Conservation (phyloP, 2,329 filamentous ascomycete genomes). For the Arthroderma sp. region DNA sequence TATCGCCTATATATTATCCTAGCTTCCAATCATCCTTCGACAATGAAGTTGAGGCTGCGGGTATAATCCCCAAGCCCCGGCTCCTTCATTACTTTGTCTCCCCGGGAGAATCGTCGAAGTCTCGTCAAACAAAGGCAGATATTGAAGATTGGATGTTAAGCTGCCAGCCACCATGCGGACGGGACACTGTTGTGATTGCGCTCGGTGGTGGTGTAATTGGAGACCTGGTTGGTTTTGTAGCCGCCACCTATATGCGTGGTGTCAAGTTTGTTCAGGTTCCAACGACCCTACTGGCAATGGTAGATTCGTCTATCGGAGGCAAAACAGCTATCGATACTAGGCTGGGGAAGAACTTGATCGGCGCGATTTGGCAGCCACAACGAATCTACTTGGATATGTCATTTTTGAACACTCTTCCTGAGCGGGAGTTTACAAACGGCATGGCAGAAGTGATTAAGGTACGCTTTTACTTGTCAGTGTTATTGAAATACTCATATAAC, state of each 20-base stretch:
- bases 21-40: constrained; percentile 57
- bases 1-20: constrained; percentile 68
- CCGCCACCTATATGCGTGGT: constrained; percentile 96
- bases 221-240: constrained; percentile 94
- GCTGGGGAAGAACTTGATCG: constrained; percentile 88
- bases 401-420: constrained; percentile 81
- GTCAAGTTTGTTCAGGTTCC: constrained; percentile 94
- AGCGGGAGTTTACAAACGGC: constrained; percentile 90
- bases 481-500: not conserved
- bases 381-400: constrained; percentile 88
- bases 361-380: constrained; percentile 90
- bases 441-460: constrained; percentile 94
- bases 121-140: constrained; percentile 80
- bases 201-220: constrained; percentile 94
- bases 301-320: constrained; percentile 94
- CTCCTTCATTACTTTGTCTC: constrained; percentile 77
- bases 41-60: constrained; percentile 31
- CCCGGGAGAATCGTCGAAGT: constrained; percentile 88
- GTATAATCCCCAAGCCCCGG: constrained; percentile 41
- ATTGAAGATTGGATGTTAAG: constrained; percentile 96
- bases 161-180: constrained; percentile 67
- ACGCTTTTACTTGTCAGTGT: constrained; percentile 5
- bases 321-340: constrained; percentile 98
- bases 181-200: constrained; percentile 89
- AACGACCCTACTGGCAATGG: constrained; percentile 89